phyloP scores from a whole-genome alignment of 352 stramenopile species.

The Phytopythium kandeliae region DNA sequence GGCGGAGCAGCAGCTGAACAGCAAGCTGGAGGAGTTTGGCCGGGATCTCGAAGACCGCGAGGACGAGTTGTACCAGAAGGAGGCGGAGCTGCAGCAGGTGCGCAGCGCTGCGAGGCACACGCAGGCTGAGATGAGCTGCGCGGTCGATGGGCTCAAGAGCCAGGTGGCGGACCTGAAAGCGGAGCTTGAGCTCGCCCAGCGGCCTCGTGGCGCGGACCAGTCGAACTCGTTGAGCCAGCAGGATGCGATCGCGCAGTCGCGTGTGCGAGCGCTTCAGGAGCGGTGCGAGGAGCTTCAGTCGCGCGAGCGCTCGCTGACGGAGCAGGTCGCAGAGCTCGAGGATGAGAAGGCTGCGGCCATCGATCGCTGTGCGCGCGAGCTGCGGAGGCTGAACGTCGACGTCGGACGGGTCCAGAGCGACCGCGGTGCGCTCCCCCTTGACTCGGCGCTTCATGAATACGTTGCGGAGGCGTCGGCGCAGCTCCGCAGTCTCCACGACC shows the following conservation, averaged over 20 bases:
- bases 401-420: conserved; percentile 11
- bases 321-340: conserved; percentile 31
- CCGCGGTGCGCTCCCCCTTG: conserved; percentile 1
- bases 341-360: conserved; percentile 29
- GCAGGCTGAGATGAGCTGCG: neutral
- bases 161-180: neutral
- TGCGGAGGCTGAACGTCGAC: conserved; percentile 35
- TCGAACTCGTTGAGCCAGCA: neutral
- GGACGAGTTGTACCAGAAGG: conserved; percentile 19
- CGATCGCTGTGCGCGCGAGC: conserved; percentile 29
- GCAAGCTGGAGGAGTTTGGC: conserved; percentile 38
- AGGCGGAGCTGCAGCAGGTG: conserved; percentile 22
- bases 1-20: conserved; percentile 33
- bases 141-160: neutral
- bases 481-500: conserved; percentile 36
- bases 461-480: conserved; percentile 27
- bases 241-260: conserved; percentile 9
- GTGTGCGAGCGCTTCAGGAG: conserved; percentile 20
- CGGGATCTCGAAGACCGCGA: conserved; percentile 24
- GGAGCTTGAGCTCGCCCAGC: conserved; percentile 3
- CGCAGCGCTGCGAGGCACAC: neutral
- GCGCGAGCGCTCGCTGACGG: conserved; percentile 23
- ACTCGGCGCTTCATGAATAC: conserved; percentile 13
- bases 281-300: conserved; percentile 22
- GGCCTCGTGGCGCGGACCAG: conserved; percentile 1